Evolutionary conservation across 169 alveolate genomes (phyloP).

Genomic region (Neospora caninum): DNA sequence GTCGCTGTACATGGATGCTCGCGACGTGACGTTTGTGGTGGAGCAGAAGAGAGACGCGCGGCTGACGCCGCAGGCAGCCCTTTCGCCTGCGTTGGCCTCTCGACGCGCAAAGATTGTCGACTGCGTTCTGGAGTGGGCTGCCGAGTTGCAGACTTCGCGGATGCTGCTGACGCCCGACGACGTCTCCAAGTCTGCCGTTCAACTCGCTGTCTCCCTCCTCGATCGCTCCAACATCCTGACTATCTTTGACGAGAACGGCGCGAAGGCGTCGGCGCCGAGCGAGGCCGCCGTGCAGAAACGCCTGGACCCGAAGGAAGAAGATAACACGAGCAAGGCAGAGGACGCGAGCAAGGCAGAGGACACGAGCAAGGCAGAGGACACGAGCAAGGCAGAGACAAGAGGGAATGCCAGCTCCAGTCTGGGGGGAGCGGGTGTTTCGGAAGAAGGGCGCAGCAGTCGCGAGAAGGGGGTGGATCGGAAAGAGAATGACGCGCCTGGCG

Average conservation of each 20-base stretch:
- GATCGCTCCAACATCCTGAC: constrained; percentile 20
- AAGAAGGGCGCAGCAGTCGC: neutral
- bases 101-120: constrained; percentile 43
- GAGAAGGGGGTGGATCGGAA: too few relatives aligned
- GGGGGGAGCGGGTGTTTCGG: too few relatives aligned
- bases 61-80: neutral
- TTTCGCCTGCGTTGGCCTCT: neutral
- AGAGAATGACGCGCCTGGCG: neutral
- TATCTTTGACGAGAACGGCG: neutral
- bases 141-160: constrained; percentile 27
- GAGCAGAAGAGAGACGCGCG: neutral
- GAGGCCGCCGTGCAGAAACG: neutral
- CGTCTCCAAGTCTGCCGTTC: constrained; percentile 18
- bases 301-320: too few relatives aligned
- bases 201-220: constrained; percentile 45
- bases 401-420: too few relatives aligned
- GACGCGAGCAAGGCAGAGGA: too few relatives aligned
- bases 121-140: constrained; percentile 11
- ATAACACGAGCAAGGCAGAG: too few relatives aligned
- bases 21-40: neutral
- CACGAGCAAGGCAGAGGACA: too few relatives aligned
- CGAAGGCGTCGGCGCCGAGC: neutral
- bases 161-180: neutral
- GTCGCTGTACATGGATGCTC: neutral
- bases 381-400: too few relatives aligned